Evolutionary conservation across 805 yeast genomes (phyloP).

Genomic region (Kockiozyma suomiensis): DNA sequence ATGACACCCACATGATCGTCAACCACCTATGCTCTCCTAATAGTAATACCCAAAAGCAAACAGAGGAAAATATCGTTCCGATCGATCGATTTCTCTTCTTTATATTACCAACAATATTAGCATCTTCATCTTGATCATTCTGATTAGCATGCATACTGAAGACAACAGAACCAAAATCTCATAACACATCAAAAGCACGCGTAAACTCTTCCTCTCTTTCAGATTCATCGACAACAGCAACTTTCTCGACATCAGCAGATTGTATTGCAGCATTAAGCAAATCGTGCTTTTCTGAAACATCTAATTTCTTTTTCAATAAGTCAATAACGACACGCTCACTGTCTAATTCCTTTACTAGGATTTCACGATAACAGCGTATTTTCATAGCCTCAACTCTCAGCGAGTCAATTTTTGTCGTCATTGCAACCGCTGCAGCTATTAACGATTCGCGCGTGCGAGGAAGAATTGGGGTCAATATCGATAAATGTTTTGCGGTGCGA

Average conservation of each 20-base stretch:
- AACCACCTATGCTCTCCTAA: too few relatives aligned
- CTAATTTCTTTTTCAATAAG: neutral
- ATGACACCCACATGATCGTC: too few relatives aligned
- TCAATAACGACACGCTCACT: conserved; percentile 17
- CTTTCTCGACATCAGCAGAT: neutral
- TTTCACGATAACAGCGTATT: conserved; percentile 46
- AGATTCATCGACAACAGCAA: neutral
- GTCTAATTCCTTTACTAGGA: conserved; percentile 42
- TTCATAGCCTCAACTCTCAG: conserved; percentile 57
- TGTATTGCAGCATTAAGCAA: neutral
- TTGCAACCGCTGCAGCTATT: conserved; percentile 49
- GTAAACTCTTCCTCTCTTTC: neutral
- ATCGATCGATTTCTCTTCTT: too few relatives aligned
- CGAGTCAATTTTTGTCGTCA: conserved; percentile 60
- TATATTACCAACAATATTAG: too few relatives aligned
- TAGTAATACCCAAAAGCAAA: too few relatives aligned
- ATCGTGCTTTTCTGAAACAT: neutral
- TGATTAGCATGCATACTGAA: too few relatives aligned
- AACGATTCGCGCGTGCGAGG: conserved; percentile 56
- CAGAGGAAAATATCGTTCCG: too few relatives aligned
- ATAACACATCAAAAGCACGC: neutral
- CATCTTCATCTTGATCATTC: too few relatives aligned
- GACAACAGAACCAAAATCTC: too few relatives aligned
- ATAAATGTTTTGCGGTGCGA: conserved; percentile 46
- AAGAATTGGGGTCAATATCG: conserved; percentile 57